These are phyloP conservation scores for Coemansia sp. DNA, from an alignment of 371 early-diverging fungal species.

Conservation along the genomic window DNA sequence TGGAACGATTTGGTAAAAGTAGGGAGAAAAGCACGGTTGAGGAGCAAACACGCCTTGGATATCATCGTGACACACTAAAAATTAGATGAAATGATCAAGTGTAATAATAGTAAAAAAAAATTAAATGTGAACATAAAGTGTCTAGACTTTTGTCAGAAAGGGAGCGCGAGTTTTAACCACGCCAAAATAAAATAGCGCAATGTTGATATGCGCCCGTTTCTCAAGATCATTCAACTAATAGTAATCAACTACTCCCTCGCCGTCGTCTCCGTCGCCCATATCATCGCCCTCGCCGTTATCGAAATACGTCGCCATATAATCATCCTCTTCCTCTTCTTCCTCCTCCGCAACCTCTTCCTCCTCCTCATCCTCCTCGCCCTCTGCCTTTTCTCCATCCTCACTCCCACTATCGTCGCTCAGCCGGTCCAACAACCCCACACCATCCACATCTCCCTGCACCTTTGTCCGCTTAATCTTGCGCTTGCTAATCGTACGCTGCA, in stretches of 20 bases:
- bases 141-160: too few relatives aligned
- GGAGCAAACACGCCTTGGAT: not conserved
- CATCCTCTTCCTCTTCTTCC: conserved; percentile 51
- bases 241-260: conserved; percentile 40
- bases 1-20: too few relatives aligned
- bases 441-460: conserved; percentile 16
- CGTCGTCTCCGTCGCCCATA: conserved; percentile 47
- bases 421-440: conserved; percentile 19
- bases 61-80: too few relatives aligned
- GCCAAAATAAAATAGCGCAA: too few relatives aligned
- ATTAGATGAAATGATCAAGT: not conserved
- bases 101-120: too few relatives aligned
- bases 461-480: conserved; percentile 27
- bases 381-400: conserved; percentile 11
- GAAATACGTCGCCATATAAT: conserved; percentile 51
- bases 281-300: conserved; percentile 52
- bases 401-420: conserved; percentile 43
- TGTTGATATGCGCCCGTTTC: too few relatives aligned
- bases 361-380: conserved; percentile 22
- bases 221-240: not conserved
- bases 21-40: not conserved
- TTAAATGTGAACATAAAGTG: too few relatives aligned
- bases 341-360: conserved; percentile 33
- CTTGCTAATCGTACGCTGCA: conserved; percentile 34
- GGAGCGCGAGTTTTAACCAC: too few relatives aligned